Conservation (phyloP, 192 early-diverging fungal genomes). For the Umbelopsis isabellina region DNA sequence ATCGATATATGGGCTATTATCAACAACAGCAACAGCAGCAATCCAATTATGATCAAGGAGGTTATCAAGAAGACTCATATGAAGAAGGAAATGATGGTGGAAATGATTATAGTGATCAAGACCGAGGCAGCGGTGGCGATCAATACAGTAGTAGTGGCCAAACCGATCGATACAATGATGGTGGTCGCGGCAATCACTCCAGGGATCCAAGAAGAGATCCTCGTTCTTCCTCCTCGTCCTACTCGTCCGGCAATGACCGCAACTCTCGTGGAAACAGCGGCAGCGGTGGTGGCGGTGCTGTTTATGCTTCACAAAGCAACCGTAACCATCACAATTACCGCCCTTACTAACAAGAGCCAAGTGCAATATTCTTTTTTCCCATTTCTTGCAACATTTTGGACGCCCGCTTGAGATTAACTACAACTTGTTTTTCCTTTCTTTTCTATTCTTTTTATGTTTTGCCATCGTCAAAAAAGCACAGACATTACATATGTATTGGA, state of each 20-base stretch:
- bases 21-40: constrained; percentile 26
- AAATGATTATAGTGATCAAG: constrained; percentile 18
- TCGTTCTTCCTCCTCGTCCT: constrained; percentile 18
- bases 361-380: too few relatives aligned
- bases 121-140: background rate
- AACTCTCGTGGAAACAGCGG: constrained; percentile 27
- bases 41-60: constrained; percentile 30
- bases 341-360: constrained; percentile 35
- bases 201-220: constrained; percentile 28
- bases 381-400: too few relatives aligned
- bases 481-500: too few relatives aligned
- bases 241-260: constrained; percentile 14
- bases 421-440: too few relatives aligned
- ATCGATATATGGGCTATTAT: constrained; percentile 22
- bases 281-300: constrained; percentile 37
- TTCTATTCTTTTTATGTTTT: too few relatives aligned
- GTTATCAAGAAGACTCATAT: constrained; percentile 33
- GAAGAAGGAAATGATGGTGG: constrained; percentile 37
- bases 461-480: too few relatives aligned
- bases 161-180: constrained; percentile 23
- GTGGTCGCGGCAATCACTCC: constrained; percentile 18
- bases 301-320: constrained; percentile 43
- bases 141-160: constrained; percentile 32
- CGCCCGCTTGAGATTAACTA: too few relatives aligned
- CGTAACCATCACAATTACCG: constrained; percentile 45